A percentile compares a stretch with the other conserved stretches of the same genome.
These are phyloP conservation scores for Neospora caninum DNA, from an alignment of 169 alveolate genomes.

Conservation along the genomic window DNA sequence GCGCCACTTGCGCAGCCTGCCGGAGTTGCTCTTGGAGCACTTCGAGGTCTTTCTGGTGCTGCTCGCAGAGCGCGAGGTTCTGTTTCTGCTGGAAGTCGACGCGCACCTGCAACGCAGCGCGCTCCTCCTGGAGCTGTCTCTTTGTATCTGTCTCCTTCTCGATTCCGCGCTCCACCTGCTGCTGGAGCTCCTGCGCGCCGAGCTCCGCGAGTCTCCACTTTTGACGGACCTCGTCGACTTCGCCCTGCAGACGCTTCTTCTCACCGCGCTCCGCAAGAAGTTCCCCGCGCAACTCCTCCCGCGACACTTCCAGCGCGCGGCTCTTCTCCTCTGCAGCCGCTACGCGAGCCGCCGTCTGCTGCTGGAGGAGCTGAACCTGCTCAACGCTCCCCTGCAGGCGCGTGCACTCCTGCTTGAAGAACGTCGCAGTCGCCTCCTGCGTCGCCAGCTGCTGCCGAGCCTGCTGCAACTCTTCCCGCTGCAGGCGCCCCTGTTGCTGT, in stretches of 20 bases:
- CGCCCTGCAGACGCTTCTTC: conserved; percentile 48
- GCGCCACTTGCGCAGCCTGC: not conserved
- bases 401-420: conserved; percentile 56
- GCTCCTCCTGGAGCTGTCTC: conserved; percentile 46
- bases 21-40: conserved; percentile 57
- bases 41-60: conserved; percentile 52
- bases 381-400: conserved; percentile 43
- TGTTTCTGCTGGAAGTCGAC: conserved; percentile 61
- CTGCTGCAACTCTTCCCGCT: conserved; percentile 53
- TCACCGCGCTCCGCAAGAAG: conserved; percentile 31
- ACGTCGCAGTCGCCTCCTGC: conserved; percentile 52
- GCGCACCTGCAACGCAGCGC: conserved; percentile 56
- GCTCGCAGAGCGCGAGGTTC: conserved; percentile 51
- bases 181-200: conserved; percentile 41
- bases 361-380: conserved; percentile 63
- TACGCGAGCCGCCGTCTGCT: conserved; percentile 50
- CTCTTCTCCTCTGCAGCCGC: conserved; percentile 55
- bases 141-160: conserved; percentile 39
- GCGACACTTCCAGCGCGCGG: conserved; percentile 10
- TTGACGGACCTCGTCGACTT: conserved; percentile 34
- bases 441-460: conserved; percentile 63
- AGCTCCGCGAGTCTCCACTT: conserved; percentile 29
- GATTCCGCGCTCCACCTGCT: conserved; percentile 42
- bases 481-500: conserved; percentile 53
- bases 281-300: not conserved